phyloP scores from a whole-genome alignment of 2,329 filamentous ascomycete species.

The Aspergillus japonicus region DNA sequence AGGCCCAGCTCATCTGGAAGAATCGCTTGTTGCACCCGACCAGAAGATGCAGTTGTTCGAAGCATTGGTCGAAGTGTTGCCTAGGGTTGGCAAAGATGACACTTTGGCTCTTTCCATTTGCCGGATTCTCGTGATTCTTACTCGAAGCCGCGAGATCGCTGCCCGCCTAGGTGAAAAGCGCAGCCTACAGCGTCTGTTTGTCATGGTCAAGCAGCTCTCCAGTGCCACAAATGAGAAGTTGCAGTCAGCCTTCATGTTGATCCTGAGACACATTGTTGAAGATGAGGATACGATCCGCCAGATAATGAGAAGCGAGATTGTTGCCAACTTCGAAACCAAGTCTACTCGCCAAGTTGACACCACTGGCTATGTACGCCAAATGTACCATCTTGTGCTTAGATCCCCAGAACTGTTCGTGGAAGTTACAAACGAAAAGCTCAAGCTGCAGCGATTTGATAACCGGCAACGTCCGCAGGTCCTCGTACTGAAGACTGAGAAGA shows the following conservation, averaged over 20 bases:
- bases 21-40: conserved; percentile 62
- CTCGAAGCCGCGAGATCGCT: conserved; percentile 73
- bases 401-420: conserved; percentile 84
- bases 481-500: conserved; percentile 51
- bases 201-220: conserved; percentile 91
- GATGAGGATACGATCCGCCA: conserved; percentile 89
- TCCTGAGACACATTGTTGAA: conserved; percentile 89
- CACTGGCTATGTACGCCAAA: conserved; percentile 68
- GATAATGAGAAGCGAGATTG: conserved; percentile 88
- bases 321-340: conserved; percentile 66
- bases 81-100: conserved; percentile 83
- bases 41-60: conserved; percentile 72
- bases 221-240: conserved; percentile 75
- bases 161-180: conserved; percentile 78
- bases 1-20: conserved; percentile 58
- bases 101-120: conserved; percentile 78
- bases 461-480: conserved; percentile 55
- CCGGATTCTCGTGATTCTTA: conserved; percentile 82
- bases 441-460: conserved; percentile 64
- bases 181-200: conserved; percentile 84
- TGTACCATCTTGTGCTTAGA: conserved; percentile 77
- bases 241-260: conserved; percentile 73
- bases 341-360: conserved; percentile 64
- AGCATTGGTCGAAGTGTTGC: conserved; percentile 77
- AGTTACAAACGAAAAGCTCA: conserved; percentile 79